phyloP scores from a whole-genome alignment of 345 rosid genomes.

The Crucihimalaya himalaica region DNA sequence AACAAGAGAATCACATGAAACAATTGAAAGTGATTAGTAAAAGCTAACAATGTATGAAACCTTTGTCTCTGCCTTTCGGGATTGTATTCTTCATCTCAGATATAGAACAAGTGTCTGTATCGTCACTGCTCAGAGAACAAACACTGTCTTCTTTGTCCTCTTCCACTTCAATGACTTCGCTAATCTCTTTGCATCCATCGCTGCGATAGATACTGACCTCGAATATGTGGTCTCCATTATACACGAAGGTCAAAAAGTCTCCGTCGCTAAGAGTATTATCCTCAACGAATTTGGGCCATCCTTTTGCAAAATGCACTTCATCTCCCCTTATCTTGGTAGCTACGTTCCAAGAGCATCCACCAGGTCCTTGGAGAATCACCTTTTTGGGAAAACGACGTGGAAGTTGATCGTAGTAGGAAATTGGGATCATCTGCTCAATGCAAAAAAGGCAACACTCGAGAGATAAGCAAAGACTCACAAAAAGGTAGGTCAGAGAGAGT shows the following conservation, averaged over 20 bases:
- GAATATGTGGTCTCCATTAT: slow-evolving; percentile 24
- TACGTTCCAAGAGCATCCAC: slow-evolving; percentile 27
- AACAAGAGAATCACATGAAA: slow-evolving; percentile 1
- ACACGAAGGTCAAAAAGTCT: slow-evolving; percentile 31
- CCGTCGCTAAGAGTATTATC: slow-evolving; percentile 26
- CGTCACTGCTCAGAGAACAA: background rate
- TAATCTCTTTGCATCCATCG: slow-evolving; percentile 20
- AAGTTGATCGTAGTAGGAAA: slow-evolving; percentile 14
- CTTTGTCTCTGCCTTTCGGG: slow-evolving; percentile 14
- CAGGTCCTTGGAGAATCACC: slow-evolving; percentile 20
- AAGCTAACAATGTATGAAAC: background rate
- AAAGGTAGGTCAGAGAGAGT: background rate
- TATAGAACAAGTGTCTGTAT: slow-evolving; percentile 1
- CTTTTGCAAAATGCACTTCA: slow-evolving; percentile 13
- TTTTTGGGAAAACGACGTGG: slow-evolving; percentile 20
- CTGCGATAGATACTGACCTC: slow-evolving; percentile 30
- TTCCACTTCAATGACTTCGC: background rate
- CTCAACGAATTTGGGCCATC: slow-evolving; percentile 23
- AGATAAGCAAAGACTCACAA: background rate
- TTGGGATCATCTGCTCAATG: slow-evolving; percentile 12
- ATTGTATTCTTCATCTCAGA: background rate
- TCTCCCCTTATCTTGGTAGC: background rate
- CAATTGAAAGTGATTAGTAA: background rate
- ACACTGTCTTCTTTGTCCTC: background rate
- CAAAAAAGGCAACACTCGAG: background rate